These are phyloP conservation scores for Ustilago cynodontis DNA, from an alignment of 1,284 basidiomycete genomes.

Conservation along the genomic window DNA sequence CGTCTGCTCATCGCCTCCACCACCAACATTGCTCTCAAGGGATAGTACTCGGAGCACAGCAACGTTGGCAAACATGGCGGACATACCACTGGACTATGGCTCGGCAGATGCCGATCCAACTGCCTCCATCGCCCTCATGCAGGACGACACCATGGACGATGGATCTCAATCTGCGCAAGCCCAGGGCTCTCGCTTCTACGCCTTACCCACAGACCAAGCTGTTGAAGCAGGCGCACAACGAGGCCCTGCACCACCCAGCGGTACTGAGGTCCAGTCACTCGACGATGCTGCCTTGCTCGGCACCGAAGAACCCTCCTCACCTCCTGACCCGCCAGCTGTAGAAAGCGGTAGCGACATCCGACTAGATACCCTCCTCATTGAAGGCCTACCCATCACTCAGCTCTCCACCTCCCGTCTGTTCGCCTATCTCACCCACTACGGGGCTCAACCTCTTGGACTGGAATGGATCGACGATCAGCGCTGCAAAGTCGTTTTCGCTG, in stretches of 20 bases:
- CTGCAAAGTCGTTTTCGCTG: conserved; percentile 65
- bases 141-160: conserved; percentile 47
- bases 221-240: conserved; percentile 55
- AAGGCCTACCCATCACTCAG: conserved; percentile 66
- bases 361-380: conserved; percentile 59
- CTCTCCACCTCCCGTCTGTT: conserved; percentile 68
- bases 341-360: conserved; percentile 57
- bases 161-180: not conserved
- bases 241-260: conserved; percentile 32
- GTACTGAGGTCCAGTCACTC: conserved; percentile 8
- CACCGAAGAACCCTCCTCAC: conserved; percentile 15
- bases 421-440: conserved; percentile 64
- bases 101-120: conserved; percentile 20
- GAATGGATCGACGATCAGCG: conserved; percentile 68
- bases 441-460: conserved; percentile 63
- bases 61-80: conserved; percentile 23
- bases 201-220: conserved; percentile 52
- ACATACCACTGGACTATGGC: conserved; percentile 44
- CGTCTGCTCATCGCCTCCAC: not conserved
- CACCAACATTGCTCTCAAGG: not conserved
- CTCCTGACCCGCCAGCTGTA: conserved; percentile 44
- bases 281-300: conserved; percentile 35
- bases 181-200: conserved; percentile 43
- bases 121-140: conserved; percentile 8
- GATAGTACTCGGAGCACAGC: not conserved